A percentile compares a stretch with the other conserved stretches of the same genome.
Evolutionary conservation across 2,329 filamentous ascomycete species (phyloP).

Genomic region (Neonectria hederae): DNA sequence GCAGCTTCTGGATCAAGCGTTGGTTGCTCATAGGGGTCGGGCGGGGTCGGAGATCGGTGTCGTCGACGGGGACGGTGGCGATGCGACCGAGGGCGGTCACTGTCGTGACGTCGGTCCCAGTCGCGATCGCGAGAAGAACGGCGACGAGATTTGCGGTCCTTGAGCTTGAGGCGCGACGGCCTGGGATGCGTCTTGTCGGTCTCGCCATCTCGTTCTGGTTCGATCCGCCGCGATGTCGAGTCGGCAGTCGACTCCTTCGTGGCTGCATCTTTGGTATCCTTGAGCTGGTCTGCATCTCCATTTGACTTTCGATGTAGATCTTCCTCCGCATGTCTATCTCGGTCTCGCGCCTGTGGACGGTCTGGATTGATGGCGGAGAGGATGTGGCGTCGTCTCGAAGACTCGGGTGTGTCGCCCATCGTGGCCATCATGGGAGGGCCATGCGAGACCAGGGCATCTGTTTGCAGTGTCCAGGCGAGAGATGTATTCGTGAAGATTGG

Average conservation of each 20-base stretch:
- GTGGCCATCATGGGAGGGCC: slow-evolving; percentile 46
- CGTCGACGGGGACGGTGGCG: slow-evolving; percentile 47
- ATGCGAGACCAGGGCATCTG: slow-evolving; percentile 32
- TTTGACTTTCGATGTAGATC: slow-evolving; percentile 2
- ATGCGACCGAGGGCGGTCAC: slow-evolving; percentile 34
- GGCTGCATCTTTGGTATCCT: slow-evolving; percentile 9
- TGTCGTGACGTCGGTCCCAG: slow-evolving; percentile 33
- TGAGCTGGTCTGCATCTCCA: background rate
- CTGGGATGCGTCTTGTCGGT: slow-evolving; percentile 41
- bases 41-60: slow-evolving; percentile 56
- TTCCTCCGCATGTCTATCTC: slow-evolving; percentile 9
- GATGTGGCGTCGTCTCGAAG: slow-evolving; percentile 57
- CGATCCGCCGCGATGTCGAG: background rate
- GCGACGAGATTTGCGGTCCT: slow-evolving; percentile 44
- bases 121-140: slow-evolving; percentile 38
- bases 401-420: slow-evolving; percentile 48
- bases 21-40: slow-evolving; percentile 57
- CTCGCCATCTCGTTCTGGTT: slow-evolving; percentile 24
- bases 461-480: background rate
- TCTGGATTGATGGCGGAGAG: slow-evolving; percentile 59
- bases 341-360: slow-evolving; percentile 13
- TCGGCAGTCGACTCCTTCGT: background rate
- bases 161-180: slow-evolving; percentile 48
- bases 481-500: background rate
- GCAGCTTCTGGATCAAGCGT: slow-evolving; percentile 75